These are phyloP conservation scores for Volvox reticuliferus DNA, from an alignment of 139 green algal species.

Conservation along the genomic window DNA sequence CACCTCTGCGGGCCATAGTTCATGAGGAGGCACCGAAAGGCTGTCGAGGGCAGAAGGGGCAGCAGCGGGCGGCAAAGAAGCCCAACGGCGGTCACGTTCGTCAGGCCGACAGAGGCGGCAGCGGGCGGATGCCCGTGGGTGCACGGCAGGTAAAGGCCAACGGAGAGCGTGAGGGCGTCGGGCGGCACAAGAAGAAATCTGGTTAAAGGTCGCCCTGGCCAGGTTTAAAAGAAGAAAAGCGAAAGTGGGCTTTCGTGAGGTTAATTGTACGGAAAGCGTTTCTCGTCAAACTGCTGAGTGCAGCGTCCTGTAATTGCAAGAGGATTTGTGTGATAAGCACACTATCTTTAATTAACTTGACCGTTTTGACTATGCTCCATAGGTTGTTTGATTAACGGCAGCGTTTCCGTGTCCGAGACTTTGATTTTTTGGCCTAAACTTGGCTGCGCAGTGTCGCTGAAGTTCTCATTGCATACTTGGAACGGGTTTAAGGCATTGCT, in stretches of 20 bases:
- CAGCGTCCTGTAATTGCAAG: no score
- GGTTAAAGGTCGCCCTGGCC: not conserved
- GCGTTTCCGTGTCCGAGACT: not conserved
- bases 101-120: not conserved
- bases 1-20: no score
- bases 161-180: no score
- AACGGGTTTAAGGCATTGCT: no score
- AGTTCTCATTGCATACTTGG: no score
- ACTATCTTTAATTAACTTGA: no score
- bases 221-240: not conserved
- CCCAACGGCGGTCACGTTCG: not conserved
- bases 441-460: no score
- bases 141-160: no score
- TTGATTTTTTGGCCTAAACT: not conserved
- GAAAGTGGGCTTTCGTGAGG: not conserved
- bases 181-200: no score
- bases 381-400: not conserved
- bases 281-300: not conserved
- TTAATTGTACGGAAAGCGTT: not conserved
- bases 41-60: not conserved
- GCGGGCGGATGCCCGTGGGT: no score
- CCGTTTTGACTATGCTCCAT: not conserved
- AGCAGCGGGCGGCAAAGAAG: constrained; percentile 10
- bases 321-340: no score
- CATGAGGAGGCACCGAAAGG: not conserved